Evolutionary conservation across 805 yeast species (phyloP).

Genomic region (Wickerhamomyces alni): DNA sequence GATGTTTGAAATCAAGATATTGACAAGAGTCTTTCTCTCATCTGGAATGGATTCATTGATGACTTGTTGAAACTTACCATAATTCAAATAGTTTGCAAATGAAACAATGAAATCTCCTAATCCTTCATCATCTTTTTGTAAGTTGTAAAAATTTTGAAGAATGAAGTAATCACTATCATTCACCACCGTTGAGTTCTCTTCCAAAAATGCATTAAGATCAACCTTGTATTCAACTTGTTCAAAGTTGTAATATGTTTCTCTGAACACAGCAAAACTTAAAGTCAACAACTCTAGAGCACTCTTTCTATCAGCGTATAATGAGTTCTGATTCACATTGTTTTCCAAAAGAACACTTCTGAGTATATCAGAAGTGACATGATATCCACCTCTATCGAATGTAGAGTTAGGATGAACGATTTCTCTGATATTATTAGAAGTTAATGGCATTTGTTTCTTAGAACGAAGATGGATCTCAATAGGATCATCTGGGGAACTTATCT

Average conservation of each 20-base stretch:
- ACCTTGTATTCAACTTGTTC: background rate
- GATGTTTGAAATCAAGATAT: conserved; percentile 5
- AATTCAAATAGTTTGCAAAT: conserved; percentile 1
- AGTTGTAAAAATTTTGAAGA: conserved; percentile 1
- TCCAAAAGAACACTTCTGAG: conserved; percentile 8
- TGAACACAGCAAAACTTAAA: background rate
- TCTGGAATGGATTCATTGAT: background rate
- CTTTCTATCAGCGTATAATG: conserved; percentile 3
- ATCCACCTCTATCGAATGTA: background rate
- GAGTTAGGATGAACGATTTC: background rate
- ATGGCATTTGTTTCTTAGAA: background rate
- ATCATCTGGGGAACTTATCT: background rate
- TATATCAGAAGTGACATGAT: conserved; percentile 6
- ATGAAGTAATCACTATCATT: conserved; percentile 1
- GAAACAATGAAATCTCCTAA: conserved; percentile 7
- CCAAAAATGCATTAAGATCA: background rate
- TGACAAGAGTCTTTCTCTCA: background rate
- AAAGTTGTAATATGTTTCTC: background rate
- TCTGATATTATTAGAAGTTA: background rate
- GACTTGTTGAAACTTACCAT: background rate
- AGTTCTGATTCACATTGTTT: conserved; percentile 2
- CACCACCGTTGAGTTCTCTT: background rate
- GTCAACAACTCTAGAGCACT: conserved; percentile 2
- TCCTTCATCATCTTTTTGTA: background rate
- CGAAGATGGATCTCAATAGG: background rate